phyloP scores from a whole-genome alignment of 192 early-diverging fungal species.

The Chytriomyces hyalinus region DNA sequence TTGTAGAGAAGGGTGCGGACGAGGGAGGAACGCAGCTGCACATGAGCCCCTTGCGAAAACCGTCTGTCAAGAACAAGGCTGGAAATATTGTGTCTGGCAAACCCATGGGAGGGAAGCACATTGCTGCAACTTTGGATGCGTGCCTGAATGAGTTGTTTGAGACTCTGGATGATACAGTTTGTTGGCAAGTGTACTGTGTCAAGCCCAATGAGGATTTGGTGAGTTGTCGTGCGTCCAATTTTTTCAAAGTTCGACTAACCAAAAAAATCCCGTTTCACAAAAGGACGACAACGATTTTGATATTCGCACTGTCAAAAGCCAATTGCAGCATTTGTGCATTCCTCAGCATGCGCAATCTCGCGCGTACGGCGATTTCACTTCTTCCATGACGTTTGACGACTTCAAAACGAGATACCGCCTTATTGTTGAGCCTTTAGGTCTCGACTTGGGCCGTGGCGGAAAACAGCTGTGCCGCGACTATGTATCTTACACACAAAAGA shows the following conservation, averaged over 20 bases:
- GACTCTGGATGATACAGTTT: constrained; percentile 74
- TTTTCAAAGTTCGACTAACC: not conserved
- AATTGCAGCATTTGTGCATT: constrained; percentile 73
- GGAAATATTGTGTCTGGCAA: constrained; percentile 35
- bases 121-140: constrained; percentile 48
- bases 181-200: constrained; percentile 86
- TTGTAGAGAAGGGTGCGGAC: constrained; percentile 59
- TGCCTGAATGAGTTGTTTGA: constrained; percentile 68
- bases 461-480: constrained; percentile 46
- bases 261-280: not conserved
- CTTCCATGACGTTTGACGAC: constrained; percentile 69
- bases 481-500: constrained; percentile 43
- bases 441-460: constrained; percentile 40
- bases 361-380: constrained; percentile 72
- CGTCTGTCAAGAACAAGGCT: constrained; percentile 62
- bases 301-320: constrained; percentile 64
- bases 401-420: constrained; percentile 75
- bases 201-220: constrained; percentile 65
- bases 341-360: constrained; percentile 72
- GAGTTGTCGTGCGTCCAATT: not conserved
- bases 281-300: constrained; percentile 57
- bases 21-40: constrained; percentile 79
- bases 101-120: constrained; percentile 33
- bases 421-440: constrained; percentile 54
- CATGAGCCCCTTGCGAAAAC: constrained; percentile 72